Evolutionary conservation across 805 yeast genomes (phyloP).

Genomic region (Yamadazyma endophytica): DNA sequence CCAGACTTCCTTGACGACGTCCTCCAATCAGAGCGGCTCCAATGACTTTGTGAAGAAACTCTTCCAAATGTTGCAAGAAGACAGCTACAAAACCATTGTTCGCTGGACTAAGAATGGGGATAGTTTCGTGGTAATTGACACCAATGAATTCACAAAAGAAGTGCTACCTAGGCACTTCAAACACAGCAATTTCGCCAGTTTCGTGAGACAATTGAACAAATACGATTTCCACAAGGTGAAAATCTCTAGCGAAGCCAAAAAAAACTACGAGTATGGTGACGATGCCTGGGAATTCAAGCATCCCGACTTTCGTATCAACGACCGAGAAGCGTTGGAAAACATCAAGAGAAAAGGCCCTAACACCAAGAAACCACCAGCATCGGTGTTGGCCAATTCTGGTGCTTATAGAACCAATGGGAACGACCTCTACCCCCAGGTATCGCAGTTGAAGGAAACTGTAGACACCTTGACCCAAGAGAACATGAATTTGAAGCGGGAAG

Average conservation of each 20-base stretch:
- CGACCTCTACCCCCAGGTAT: too few relatives aligned
- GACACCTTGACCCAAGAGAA: slow-evolving; percentile 30
- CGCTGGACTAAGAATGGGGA: slow-evolving; percentile 86
- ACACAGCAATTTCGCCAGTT: slow-evolving; percentile 91
- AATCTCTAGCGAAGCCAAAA: slow-evolving; percentile 57
- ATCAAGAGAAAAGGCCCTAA: slow-evolving; percentile 80
- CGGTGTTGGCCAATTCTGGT: background rate
- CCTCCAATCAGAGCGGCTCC: slow-evolving; percentile 47
- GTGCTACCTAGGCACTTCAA: slow-evolving; percentile 91
- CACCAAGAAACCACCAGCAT: slow-evolving; percentile 33
- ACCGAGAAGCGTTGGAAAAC: slow-evolving; percentile 74
- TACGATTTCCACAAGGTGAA: slow-evolving; percentile 97
- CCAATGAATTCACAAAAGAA: slow-evolving; percentile 83
- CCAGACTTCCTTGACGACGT: too few relatives aligned
- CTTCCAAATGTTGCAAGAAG: slow-evolving; percentile 81
- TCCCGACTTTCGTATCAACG: slow-evolving; percentile 77
- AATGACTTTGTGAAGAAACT: slow-evolving; percentile 77
- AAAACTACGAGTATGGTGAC: slow-evolving; percentile 56
- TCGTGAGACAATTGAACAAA: slow-evolving; percentile 93
- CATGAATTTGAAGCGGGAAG: slow-evolving; percentile 28
- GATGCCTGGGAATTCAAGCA: slow-evolving; percentile 94
- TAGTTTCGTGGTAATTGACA: slow-evolving; percentile 83
- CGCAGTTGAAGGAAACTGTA: slow-evolving; percentile 25
- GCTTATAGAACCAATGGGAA: background rate
- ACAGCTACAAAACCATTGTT: slow-evolving; percentile 69